These are phyloP conservation scores for Penicillium hordei DNA, from an alignment of 2,329 filamentous ascomycete species.

Conservation along the genomic window DNA sequence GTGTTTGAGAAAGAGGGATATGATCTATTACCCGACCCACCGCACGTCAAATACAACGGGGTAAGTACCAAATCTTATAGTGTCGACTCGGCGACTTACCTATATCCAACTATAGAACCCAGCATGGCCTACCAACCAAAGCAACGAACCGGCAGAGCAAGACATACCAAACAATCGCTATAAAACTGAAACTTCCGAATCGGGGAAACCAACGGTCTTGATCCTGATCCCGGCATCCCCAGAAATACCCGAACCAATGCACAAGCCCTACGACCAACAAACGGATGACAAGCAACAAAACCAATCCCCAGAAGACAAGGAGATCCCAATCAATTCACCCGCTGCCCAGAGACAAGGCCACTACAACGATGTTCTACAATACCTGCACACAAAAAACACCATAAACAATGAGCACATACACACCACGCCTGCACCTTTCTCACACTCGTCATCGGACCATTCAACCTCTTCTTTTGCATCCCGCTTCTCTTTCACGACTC, in stretches of 20 bases:
- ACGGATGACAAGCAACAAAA: background rate
- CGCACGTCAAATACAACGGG: background rate
- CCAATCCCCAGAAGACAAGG: background rate
- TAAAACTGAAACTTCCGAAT: background rate
- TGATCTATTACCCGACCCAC: background rate
- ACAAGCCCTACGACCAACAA: background rate
- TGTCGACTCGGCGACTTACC: background rate
- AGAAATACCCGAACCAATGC: background rate
- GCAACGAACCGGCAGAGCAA: background rate
- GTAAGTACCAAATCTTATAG: conserved; percentile 6
- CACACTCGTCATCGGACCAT: background rate
- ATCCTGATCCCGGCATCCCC: conserved; percentile 14
- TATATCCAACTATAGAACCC: background rate
- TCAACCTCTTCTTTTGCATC: conserved; percentile 14
- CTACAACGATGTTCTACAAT: conserved; percentile 7
- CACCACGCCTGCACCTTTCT: background rate
- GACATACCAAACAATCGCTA: background rate
- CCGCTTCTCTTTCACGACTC: conserved; percentile 13
- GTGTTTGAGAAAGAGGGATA: conserved; percentile 6
- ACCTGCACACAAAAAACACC: background rate
- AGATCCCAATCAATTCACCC: background rate
- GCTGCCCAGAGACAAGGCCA: background rate
- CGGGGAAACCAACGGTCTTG: conserved; percentile 11
- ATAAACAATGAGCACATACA: background rate
- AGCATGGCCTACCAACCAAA: conserved; percentile 1